A percentile compares a stretch with the other conserved stretches of the same genome.
Conservation (phyloP, 345 rosid species). For the Rhodomyrtus tomentosa region DNA sequence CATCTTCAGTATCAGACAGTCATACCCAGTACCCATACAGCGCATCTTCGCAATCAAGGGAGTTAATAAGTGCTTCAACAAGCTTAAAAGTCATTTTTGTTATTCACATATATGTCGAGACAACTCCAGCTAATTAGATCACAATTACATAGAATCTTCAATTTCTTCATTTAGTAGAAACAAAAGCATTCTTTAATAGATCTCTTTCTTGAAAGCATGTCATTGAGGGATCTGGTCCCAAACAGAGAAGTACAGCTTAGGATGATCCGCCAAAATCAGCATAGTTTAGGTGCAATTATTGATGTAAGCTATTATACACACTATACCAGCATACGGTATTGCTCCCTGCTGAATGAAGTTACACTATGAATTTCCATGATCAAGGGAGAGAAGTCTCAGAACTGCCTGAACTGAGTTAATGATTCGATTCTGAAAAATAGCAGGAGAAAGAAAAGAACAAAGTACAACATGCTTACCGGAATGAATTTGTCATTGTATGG, state of each 20-base stretch:
- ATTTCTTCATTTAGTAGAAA: neutral
- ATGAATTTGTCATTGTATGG: constrained; percentile 69
- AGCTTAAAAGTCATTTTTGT: neutral
- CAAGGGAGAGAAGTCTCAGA: neutral
- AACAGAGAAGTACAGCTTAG: neutral
- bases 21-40: neutral
- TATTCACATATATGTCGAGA: neutral
- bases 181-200: neutral
- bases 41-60: neutral
- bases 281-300: neutral
- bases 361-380: neutral
- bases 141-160: neutral
- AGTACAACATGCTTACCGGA: constrained; percentile 45
- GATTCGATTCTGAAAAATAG: neutral
- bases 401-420: neutral
- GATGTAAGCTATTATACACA: neutral
- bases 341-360: neutral
- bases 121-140: neutral
- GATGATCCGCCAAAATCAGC: neutral
- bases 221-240: neutral
- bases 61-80: neutral
- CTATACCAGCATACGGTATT: neutral
- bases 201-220: neutral
- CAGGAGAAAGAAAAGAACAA: neutral
- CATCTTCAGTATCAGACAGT: neutral